Evolutionary conservation across 208 protist genomes (phyloP), one percentile per base, ranked within the genome.

Genomic region (Acanthamoeba royreba): DNA sequence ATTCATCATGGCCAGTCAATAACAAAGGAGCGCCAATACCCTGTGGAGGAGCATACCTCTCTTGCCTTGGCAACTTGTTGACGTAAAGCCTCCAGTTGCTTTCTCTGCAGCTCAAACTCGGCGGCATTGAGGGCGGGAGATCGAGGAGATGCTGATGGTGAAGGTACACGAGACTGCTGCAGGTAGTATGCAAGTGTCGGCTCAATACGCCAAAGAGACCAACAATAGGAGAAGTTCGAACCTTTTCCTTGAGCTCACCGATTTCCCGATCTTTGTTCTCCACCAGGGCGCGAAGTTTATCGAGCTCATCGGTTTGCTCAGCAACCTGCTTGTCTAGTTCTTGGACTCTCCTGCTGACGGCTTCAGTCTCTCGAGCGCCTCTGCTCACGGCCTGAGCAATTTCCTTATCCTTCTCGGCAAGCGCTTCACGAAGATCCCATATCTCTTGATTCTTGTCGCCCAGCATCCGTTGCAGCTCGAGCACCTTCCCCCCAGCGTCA

Each of bases 21-120:
- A n/a, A n/a, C n/a, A n/a, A n/a, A n/a, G n/a, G n/a, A n/a, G n/a
- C n/a, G n/a, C n/a, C n/a, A n/a, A n/a, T n/a, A n/a, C n/a, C n/a
- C n/a, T n/a, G n/a, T n/a, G n/a, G n/a, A n/a, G n/a, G n/a, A n/a
- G n/a, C 63, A 15, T 33, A 85, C 74, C 74, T 85, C 74, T n/a
- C 74, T 22, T 11, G 74, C 74, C 43, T 85, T 85, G 38, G 74
- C 9, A 28, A 85, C 74, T 33, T 85, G 74, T 28, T 85, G 74
- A 9, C 74, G 74, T 45, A 85, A 17, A 33, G 74, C 74, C 74
- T 85, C 74, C 42, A 85, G 74, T 45, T 85, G 74, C 74, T 85
- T 85, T 9, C 74, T 40, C 74, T 85, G 74, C 25, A 85, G 74
- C 74, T 85, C 74, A 28, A 85, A 85, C 43, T 85, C 74, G 38